Evolutionary conservation across 2,329 filamentous ascomycete species (phyloP).

Genomic region (Gyromitra esculenta): DNA sequence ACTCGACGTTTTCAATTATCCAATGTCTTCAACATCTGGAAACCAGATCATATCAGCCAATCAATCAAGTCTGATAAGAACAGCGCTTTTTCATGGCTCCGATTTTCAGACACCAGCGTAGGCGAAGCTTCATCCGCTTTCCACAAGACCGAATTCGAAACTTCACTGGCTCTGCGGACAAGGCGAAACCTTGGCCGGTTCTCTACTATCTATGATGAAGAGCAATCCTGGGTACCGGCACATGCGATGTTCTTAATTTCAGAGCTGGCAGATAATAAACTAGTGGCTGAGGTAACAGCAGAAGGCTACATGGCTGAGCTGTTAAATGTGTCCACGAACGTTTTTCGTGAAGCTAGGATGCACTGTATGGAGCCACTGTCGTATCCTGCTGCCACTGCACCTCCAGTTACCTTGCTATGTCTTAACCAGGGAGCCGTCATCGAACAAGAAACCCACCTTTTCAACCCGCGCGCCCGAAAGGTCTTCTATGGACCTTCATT

Average conservation of each 20-base stretch:
- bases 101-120: constrained; percentile 81
- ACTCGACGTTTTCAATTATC: constrained; percentile 79
- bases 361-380: constrained; percentile 82
- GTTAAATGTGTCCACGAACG: constrained; percentile 77
- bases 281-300: constrained; percentile 74
- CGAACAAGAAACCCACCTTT: constrained; percentile 78
- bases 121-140: constrained; percentile 76
- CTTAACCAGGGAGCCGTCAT: constrained; percentile 71
- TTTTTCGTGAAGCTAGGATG: constrained; percentile 76
- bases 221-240: constrained; percentile 72
- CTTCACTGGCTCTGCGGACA: constrained; percentile 68
- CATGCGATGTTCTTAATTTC: constrained; percentile 85
- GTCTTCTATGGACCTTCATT: constrained; percentile 74
- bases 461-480: constrained; percentile 79
- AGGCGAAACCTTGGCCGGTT: constrained; percentile 72
- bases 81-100: constrained; percentile 85
- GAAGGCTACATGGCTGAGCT: constrained; percentile 79
- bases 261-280: constrained; percentile 72
- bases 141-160: constrained; percentile 76
- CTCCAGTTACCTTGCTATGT: constrained; percentile 83
- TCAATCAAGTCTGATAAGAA: constrained; percentile 67
- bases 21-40: constrained; percentile 91
- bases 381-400: constrained; percentile 80
- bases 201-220: constrained; percentile 75
- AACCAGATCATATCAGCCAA: constrained; percentile 76